Evolutionary conservation across 1,284 basidiomycete species (phyloP), one percentile per base, ranked within the genome.

Genomic region (Ceratobasidium sp.): DNA sequence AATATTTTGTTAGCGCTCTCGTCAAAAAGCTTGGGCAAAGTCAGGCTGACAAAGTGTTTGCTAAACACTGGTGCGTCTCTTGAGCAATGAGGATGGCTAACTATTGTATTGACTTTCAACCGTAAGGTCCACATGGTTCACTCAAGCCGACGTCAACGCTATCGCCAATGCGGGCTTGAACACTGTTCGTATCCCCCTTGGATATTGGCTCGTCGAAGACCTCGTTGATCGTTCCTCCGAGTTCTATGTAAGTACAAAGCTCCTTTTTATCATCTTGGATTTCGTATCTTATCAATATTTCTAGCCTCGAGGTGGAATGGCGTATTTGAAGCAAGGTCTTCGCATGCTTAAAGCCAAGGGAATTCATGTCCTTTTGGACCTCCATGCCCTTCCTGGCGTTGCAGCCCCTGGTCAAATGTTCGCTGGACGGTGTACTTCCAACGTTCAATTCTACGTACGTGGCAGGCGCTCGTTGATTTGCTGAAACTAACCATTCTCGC

Each of bases 181-280:
- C 78, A 91, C 90, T n/a, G 90, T 91, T 76, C 88, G 92, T 29
- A 85, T 94, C 78, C 92, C 92, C 1, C 86, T 94, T 29, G 92
- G 93, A 0, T 94, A 90, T 80, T 94, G 93, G 93, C 89, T 93
- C 57, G 82, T 94, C 17, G 93, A 94, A 80, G 85, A 84, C 8
- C 83, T 94, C 7, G 92, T 94, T 0, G 80, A 93, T 79, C 85
- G 89, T 3, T 79, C 80, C 0, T 84, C 82, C 1, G 93, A 94
- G 79, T 86, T 85, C 60, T 94, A 87, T 79, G 57, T 44, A n/a
- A 60, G 57, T 60, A 4, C 22, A 7, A 17, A 31, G 29, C 54
- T n/a, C n/a, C n/a, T n/a, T n/a, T n/a, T n/a, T n/a, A n/a, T n/a
- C n/a, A n/a, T n/a, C n/a, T n/a, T n/a, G n/a, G n/a, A n/a, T n/a